These are phyloP conservation scores for Boletus speciosus DNA, from an alignment of 768 basidiomycete species.

Conservation along the genomic window DNA sequence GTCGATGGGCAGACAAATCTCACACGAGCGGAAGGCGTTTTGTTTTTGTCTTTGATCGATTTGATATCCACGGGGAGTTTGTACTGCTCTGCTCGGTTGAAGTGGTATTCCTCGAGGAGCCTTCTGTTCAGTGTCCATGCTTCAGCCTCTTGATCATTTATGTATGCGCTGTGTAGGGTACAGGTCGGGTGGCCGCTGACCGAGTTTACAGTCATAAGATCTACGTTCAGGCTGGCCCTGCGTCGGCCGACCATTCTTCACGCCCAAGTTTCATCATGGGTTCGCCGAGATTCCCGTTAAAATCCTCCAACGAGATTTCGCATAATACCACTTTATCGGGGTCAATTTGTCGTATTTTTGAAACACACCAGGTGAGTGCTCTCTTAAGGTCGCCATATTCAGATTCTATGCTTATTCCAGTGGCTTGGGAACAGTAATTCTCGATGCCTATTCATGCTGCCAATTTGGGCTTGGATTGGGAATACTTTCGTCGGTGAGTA, in stretches of 20 bases:
- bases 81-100: slow-evolving; percentile 4
- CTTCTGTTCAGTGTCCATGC: no score
- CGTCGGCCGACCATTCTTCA: not conserved
- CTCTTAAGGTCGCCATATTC: not conserved
- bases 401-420: not conserved
- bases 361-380: not conserved
- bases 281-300: not conserved
- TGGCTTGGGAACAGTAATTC: not conserved
- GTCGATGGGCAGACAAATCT: slow-evolving; percentile 30
- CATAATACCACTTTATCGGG: not conserved
- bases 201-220: not conserved
- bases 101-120: not conserved
- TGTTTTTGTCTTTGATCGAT: not conserved
- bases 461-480: not conserved
- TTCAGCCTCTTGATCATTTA: not conserved
- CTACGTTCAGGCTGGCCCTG: not conserved
- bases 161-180: slow-evolving; percentile 5
- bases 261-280: not conserved
- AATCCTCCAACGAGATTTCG: not conserved
- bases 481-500: not conserved
- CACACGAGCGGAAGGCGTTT: not conserved
- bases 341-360: not conserved
- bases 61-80: not conserved
- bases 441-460: not conserved
- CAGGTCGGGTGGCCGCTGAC: not conserved